Conservation (phyloP, 495 filamentous ascomycete species). For the Collariella sp. region DNA sequence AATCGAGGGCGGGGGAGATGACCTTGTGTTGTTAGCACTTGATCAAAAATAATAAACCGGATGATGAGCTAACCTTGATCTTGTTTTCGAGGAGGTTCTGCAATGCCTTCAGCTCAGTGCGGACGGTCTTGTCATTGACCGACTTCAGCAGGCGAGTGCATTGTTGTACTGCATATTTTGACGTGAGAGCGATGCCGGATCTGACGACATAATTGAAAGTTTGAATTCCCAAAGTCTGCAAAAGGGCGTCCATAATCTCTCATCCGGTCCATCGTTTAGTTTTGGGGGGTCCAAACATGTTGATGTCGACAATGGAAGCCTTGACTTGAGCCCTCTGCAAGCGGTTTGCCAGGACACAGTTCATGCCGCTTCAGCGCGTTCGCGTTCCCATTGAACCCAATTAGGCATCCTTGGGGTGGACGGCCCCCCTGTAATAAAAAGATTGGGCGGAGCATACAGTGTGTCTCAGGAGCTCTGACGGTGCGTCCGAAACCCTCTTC, state of each 20-base stretch:
- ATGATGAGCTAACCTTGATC: conserved; percentile 54
- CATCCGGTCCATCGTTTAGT: conserved; percentile 11
- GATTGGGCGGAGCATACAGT: conserved; percentile 5
- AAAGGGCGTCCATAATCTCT: conserved; percentile 66
- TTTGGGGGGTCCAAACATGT: not conserved
- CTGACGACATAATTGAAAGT: conserved; percentile 87
- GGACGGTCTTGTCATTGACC: conserved; percentile 56
- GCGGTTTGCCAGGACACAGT: not conserved
- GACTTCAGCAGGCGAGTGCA: conserved; percentile 67
- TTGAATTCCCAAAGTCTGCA: conserved; percentile 58
- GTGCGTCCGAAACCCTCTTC: conserved; percentile 13
- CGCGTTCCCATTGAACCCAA: not conserved
- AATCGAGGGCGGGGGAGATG: conserved; percentile 83
- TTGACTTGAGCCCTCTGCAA: not conserved
- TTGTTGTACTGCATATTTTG: conserved; percentile 74
- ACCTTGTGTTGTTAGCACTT: conserved; percentile 46
- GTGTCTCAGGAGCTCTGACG: not conserved
- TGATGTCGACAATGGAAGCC: not conserved
- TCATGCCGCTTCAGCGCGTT: not conserved
- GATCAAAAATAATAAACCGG: not conserved
- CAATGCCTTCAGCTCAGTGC: conserved; percentile 58
- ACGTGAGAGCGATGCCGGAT: conserved; percentile 84
- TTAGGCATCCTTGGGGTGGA: not conserved
- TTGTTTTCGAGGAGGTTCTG: conserved; percentile 75
- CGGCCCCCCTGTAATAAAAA: too few species aligned